Evolutionary conservation across 306 rosid genomes (phyloP).

Genomic region (Casuarina equisetifolia): DNA sequence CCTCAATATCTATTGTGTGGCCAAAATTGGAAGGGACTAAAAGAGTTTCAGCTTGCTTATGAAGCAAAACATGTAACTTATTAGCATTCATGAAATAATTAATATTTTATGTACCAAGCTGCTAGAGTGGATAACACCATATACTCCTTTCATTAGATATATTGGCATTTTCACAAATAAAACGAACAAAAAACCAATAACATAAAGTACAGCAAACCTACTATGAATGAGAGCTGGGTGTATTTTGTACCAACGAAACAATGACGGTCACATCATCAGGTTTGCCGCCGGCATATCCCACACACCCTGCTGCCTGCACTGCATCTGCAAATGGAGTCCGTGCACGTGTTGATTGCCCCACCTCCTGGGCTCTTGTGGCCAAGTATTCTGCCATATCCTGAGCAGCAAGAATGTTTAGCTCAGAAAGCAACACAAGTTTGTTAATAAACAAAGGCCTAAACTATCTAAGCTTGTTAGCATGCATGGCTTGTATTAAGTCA

Average conservation of each 20-base stretch:
- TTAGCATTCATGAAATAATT: background rate
- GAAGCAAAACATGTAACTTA: background rate
- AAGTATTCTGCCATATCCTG: slow-evolving; percentile 68
- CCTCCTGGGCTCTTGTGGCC: slow-evolving; percentile 67
- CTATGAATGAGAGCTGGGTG: slow-evolving; percentile 11
- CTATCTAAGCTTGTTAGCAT: background rate
- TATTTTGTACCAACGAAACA: slow-evolving; percentile 53
- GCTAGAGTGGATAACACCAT: background rate
- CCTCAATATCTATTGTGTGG: background rate
- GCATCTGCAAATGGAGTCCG: slow-evolving; percentile 80
- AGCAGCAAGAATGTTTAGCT: slow-evolving; percentile 8
- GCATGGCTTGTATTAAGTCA: background rate
- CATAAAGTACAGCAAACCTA: slow-evolving; percentile 9
- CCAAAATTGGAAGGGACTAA: background rate
- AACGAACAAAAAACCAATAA: background rate
- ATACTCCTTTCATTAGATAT: background rate
- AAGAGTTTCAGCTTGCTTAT: background rate
- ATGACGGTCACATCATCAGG: slow-evolving; percentile 73
- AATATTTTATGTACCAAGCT: background rate
- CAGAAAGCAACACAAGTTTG: background rate
- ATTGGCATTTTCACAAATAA: background rate
- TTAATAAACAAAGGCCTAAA: background rate
- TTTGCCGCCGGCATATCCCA: slow-evolving; percentile 65
- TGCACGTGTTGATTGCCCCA: slow-evolving; percentile 49
- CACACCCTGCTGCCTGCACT: slow-evolving; percentile 63